Base-by-base conservation (phyloP, 352 stramenopile species). In the Phytophthora palmivora region DNA sequence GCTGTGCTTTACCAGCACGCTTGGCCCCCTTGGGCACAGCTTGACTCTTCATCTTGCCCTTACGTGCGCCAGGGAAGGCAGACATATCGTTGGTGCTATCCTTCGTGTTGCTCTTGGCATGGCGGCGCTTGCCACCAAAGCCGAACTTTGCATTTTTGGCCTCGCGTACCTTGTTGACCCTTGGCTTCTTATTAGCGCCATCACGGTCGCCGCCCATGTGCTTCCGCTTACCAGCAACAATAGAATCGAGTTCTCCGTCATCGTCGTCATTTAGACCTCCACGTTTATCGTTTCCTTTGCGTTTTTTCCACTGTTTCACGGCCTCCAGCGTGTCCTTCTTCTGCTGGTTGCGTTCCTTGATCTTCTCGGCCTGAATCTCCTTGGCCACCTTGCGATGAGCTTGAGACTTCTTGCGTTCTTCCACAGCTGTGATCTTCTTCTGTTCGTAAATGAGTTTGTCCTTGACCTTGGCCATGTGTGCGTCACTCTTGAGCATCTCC, bases 381-480 rank as follows among this genome's bases (percentile, higher is more conserved):
- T 99, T 99, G 42, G 95, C 90, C 59, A 98, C 97, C 67, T 98
- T 92, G 37, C 97, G 96, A 67, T 99, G 94, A 47, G 98, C 94
- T 70, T 98, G 95, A 46, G 97, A 97, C 61, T 97, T 96, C 82
- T 99, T 99, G 21, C 97, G 92, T 61, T 98, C 91, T 66, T 98
- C 92, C 37, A 99, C 97, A 18, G 97, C 97, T 42, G 98, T 91
- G 64, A 99, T 99, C 84, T 99, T 99, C 84, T 99, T 98, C 74
- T 98, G 95, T 76, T 99, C 97, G 73, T 99, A 99, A 49, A 99
- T 98, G 47, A 99, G 88, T 72, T 98, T 97, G 76, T 99, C 97
- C 85, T 99, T 99, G 60, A 98, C 89, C 74, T 96, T 94, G 42
- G 81, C 86, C 94, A 98, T 98, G 78, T 98, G 94, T 51, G 80